These are phyloP conservation scores for Begonia peltatifolia DNA, from an alignment of 306 rosid genomes.

Conservation along the genomic window DNA sequence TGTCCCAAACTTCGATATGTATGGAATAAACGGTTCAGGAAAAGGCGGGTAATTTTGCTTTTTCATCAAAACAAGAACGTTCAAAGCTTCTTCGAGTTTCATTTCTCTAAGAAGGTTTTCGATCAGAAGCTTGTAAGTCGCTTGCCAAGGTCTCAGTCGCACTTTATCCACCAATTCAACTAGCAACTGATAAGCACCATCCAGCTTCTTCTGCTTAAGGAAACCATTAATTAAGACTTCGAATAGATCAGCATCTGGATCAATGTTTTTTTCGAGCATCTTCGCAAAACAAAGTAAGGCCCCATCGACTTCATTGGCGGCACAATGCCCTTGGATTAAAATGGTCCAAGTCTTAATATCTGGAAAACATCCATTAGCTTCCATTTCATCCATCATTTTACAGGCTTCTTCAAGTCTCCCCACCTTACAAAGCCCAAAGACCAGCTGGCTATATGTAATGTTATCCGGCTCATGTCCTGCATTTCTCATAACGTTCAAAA, in stretches of 20 bases:
- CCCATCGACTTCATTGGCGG: constrained; percentile 42
- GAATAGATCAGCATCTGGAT: constrained; percentile 57
- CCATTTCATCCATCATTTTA: constrained; percentile 64
- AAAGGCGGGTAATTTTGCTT: constrained; percentile 46
- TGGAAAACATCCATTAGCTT: constrained; percentile 56
- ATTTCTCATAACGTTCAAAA: constrained; percentile 42
- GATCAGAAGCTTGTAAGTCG: constrained; percentile 45
- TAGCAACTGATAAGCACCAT: constrained; percentile 46
- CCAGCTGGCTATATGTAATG: constrained; percentile 66
- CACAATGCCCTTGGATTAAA: constrained; percentile 82
- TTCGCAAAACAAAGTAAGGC: constrained; percentile 48
- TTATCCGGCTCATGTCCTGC: constrained; percentile 75
- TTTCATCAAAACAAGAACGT: constrained; percentile 58
- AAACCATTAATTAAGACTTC: constrained; percentile 52
- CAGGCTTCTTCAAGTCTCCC: constrained; percentile 62
- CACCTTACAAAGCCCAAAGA: constrained; percentile 71
- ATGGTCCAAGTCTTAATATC: constrained; percentile 88
- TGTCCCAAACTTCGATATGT: constrained; percentile 64
- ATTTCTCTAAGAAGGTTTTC: constrained; percentile 32
- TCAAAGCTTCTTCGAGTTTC: constrained; percentile 68
- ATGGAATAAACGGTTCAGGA: constrained; percentile 37
- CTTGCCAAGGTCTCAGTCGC: constrained; percentile 56
- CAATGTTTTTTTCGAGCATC: constrained; percentile 49
- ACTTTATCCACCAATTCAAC: constrained; percentile 35
- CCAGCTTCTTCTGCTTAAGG: constrained; percentile 31